phyloP scores from a whole-genome alignment of 805 yeast species.

The Maudiozyma saulgeensis region DNA sequence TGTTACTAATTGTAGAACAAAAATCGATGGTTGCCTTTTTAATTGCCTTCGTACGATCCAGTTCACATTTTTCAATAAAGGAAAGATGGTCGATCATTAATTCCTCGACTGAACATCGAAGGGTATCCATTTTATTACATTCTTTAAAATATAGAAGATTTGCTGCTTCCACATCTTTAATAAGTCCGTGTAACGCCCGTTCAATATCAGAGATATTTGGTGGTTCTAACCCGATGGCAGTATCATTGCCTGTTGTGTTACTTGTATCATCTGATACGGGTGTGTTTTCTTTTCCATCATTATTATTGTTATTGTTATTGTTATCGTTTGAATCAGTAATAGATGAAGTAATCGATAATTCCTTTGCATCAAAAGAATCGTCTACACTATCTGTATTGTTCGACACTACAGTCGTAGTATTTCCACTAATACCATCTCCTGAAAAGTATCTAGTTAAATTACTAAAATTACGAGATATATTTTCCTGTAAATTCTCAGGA shows the following conservation, averaged over 20 bases:
- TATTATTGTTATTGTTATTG: neutral
- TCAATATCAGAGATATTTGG: constrained; percentile 27
- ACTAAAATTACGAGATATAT: neutral
- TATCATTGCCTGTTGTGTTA: neutral
- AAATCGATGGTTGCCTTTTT: constrained; percentile 70
- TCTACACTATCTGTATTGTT: neutral
- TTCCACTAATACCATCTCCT: neutral
- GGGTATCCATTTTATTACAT: constrained; percentile 50
- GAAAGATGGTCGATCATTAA: constrained; percentile 57
- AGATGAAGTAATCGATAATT: neutral
- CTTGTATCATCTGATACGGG: neutral
- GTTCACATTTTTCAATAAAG: constrained; percentile 76
- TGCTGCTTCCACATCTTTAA: constrained; percentile 46
- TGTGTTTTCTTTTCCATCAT: neutral
- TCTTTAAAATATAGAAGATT: constrained; percentile 48
- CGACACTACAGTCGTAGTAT: neutral
- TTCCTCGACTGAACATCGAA: constrained; percentile 69
- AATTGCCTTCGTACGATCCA: constrained; percentile 65
- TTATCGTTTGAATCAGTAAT: neutral
- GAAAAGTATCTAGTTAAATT: constrained; percentile 1
- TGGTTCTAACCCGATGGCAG: neutral
- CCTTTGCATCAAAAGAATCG: neutral
- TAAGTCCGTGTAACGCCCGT: constrained; percentile 41
- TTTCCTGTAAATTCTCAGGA: neutral
- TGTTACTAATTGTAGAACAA: constrained; percentile 54